Conservation (phyloP, 2,329 filamentous ascomycete species). For the Colletotrichum sp. region DNA sequence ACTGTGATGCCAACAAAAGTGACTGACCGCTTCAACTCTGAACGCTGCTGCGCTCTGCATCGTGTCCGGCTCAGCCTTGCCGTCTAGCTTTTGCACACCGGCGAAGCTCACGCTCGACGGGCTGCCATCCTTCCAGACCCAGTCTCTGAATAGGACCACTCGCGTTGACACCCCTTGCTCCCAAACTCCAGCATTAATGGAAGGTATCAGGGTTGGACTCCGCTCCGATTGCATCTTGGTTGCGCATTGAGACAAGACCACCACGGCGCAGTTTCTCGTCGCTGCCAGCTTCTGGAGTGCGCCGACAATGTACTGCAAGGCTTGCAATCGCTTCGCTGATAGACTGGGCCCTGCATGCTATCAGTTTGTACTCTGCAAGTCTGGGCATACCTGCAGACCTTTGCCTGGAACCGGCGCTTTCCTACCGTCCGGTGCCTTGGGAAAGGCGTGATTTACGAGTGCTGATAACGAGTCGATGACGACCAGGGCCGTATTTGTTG, state of each 20-base stretch:
- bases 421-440: constrained; percentile 55
- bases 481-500: constrained; percentile 67
- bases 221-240: constrained; percentile 76
- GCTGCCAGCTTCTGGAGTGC: constrained; percentile 79
- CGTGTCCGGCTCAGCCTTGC: constrained; percentile 45
- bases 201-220: constrained; percentile 74
- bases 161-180: constrained; percentile 77
- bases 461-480: constrained; percentile 81
- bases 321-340: constrained; percentile 52
- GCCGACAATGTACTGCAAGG: constrained; percentile 68
- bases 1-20: background rate
- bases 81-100: constrained; percentile 69
- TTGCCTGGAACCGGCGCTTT: constrained; percentile 40
- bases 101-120: constrained; percentile 61
- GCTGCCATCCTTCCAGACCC: constrained; percentile 55
- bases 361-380: background rate
- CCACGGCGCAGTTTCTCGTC: constrained; percentile 72
- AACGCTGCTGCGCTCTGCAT: constrained; percentile 55
- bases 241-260: constrained; percentile 80
- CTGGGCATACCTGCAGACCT: constrained; percentile 33
- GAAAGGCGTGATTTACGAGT: constrained; percentile 78
- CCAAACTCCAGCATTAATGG: constrained; percentile 79
- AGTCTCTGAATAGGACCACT: constrained; percentile 82
- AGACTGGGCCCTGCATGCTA: constrained; percentile 35
- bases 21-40: constrained; percentile 49